Base-by-base conservation (phyloP, 305 asterid species). In the Fraxinus greggii region DNA sequence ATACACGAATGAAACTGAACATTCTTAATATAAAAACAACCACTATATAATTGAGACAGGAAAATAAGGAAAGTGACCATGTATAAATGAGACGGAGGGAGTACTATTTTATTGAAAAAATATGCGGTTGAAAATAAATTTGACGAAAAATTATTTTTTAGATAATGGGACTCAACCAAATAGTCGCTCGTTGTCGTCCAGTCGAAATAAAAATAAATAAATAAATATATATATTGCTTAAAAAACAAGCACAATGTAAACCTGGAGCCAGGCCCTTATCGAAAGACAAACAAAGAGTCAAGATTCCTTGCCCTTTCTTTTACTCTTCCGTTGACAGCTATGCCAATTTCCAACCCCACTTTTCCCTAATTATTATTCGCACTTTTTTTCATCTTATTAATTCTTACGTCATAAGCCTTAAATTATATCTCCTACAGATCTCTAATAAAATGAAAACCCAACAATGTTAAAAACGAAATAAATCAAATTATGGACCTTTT, bases 241-340 rank as follows among this genome's bases (percentile, higher is more conserved):
- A 23, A 83, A 29, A 61, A 77, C 13, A 78, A 75, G 77, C 78
- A 70, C 85, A 83, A 79, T 72, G 85, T 80, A 82, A 73, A 80
- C 78, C 83, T 82, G 72, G 87, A 63, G 84, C 74, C 78, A 79
- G 84, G 72, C 83, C 72, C 83, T 86, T 67, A 26, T 32, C 69
- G 77, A 79, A 76, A 82, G 81, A 63, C 76, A 82, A 84, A 76
- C 78, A 85, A 87, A 42, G 77, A 75, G 87, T 84, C 91, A 83
- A 89, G 88, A 89, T 89, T 87, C 92, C 83, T 87, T 84, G 65
- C 65, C 85, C 88, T 72, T 87, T 69, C 87, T 83, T 85, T 77
- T 80, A 87, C 89, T 87, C 89, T 70, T 82, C 84, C 80, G 48
- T 35, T 77, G 87, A 87, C 89, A 88, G 86, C 88, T 88, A 85